Conservation (phyloP, 2,329 filamentous ascomycete genomes). For the Rugonectria rugulosa region DNA sequence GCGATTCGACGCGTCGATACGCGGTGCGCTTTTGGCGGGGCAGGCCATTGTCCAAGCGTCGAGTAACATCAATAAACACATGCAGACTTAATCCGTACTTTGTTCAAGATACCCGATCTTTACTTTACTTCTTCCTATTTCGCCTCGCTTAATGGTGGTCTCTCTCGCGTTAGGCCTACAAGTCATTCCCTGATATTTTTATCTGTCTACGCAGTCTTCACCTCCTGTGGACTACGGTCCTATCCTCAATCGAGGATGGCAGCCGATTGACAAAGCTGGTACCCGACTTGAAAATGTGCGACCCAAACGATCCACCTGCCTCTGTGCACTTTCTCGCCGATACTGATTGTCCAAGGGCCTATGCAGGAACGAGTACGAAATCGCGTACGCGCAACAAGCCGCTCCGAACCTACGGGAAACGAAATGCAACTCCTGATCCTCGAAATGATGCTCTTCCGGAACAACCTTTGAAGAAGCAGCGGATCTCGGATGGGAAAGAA, state of each 20-base stretch:
- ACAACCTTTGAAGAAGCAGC: constrained; percentile 40
- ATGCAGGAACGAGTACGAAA: constrained; percentile 33
- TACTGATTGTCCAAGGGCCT: constrained; percentile 40
- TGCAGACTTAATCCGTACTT: no score
- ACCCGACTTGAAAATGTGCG: constrained; percentile 10
- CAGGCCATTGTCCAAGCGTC: background rate
- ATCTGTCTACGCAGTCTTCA: no score
- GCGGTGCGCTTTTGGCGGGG: constrained; percentile 16
- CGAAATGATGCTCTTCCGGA: constrained; percentile 36
- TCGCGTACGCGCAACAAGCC: constrained; percentile 44
- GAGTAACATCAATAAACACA: no score
- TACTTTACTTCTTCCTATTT: background rate
- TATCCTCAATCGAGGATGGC: constrained; percentile 17
- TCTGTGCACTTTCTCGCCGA: no score
- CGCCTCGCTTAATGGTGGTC: no score
- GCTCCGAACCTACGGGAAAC: constrained; percentile 52
- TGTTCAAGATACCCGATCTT: background rate
- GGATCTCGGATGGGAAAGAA: constrained; percentile 2
- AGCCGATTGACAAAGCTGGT: background rate
- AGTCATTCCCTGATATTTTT: no score
- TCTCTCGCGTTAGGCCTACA: no score
- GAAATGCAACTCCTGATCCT: constrained; percentile 35
- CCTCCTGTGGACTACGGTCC: constrained; percentile 22
- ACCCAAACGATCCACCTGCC: accelerated
- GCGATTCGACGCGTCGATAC: constrained; percentile 18